These are phyloP conservation scores for Phytophthora chlamydospora DNA, from an alignment of 352 stramenopile species.

Conservation along the genomic window DNA sequence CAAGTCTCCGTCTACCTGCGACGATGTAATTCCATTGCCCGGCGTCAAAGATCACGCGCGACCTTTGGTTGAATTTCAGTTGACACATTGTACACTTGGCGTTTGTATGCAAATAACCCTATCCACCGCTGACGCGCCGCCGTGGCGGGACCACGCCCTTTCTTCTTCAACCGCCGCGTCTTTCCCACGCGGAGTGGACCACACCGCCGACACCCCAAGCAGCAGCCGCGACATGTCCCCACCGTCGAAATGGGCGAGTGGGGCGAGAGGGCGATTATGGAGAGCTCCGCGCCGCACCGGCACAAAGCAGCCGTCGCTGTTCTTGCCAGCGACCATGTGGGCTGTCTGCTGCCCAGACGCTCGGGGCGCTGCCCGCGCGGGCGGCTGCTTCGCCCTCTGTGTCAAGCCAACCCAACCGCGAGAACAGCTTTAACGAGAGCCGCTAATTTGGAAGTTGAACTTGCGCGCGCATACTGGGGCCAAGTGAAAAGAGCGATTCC, in stretches of 20 bases:
- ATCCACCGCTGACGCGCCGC: background rate
- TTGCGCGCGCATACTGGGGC: constrained; percentile 21
- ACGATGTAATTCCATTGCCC: constrained; percentile 14
- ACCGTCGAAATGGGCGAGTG: constrained; percentile 23
- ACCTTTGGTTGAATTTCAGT: constrained; percentile 26
- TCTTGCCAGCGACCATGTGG: no score
- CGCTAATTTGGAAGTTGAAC: constrained; percentile 28
- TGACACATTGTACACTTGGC: background rate
- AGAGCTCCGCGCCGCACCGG: constrained; percentile 16
- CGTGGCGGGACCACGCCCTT: no score
- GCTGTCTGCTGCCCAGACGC: no score
- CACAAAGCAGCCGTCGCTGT: constrained; percentile 8
- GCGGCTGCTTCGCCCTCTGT: no score
- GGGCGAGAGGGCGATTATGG: background rate
- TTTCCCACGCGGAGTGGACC: no score
- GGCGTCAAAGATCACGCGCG: constrained; percentile 29
- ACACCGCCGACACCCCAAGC: constrained; percentile 5
- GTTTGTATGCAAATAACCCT: constrained; percentile 16
- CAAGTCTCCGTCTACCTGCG: background rate
- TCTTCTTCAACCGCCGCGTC: no score
- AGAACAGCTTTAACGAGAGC: constrained; percentile 11
- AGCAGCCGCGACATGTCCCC: constrained; percentile 14
- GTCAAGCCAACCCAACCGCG: no score
- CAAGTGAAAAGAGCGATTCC: constrained; percentile 12
- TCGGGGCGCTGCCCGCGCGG: no score